Conservation (phyloP, 768 basidiomycete genomes). For the Trametopsis cervina region DNA sequence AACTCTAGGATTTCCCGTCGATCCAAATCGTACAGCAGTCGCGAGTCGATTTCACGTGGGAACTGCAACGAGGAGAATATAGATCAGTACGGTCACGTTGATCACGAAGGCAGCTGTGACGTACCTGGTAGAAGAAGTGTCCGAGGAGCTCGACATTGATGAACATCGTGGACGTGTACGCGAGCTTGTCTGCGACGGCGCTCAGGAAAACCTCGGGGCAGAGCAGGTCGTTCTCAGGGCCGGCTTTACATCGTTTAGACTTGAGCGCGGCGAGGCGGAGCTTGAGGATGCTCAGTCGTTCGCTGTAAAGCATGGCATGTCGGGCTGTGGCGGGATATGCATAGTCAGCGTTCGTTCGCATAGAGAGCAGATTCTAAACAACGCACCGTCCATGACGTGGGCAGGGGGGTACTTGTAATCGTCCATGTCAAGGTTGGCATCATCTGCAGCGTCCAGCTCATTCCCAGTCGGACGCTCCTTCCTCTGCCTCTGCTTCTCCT, state of each 20-base stretch:
- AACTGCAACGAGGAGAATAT: slow-evolving; percentile 57
- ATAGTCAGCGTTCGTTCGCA: neutral
- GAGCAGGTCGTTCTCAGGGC: slow-evolving; percentile 82
- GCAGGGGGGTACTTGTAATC: slow-evolving; percentile 89
- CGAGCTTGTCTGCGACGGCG: slow-evolving; percentile 94
- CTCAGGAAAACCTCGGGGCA: slow-evolving; percentile 97
- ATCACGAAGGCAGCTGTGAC: slow-evolving; percentile 15
- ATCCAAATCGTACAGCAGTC: slow-evolving; percentile 89
- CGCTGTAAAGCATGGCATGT: slow-evolving; percentile 83
- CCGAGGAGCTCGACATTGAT: slow-evolving; percentile 98
- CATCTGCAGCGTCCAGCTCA: slow-evolving; percentile 27
- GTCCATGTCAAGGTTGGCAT: slow-evolving; percentile 63
- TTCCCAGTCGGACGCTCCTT: slow-evolving; percentile 43
- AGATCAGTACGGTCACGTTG: neutral
- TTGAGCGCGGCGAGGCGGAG: slow-evolving; percentile 81
- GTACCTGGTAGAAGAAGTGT: slow-evolving; percentile 96
- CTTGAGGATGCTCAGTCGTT: slow-evolving; percentile 77
- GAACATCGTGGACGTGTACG: slow-evolving; percentile 94
- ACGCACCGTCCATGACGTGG: slow-evolving; percentile 85
- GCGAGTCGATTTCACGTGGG: slow-evolving; percentile 94
- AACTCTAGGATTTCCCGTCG: slow-evolving; percentile 85
- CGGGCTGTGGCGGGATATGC: slow-evolving; percentile 57
- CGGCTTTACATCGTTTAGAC: slow-evolving; percentile 81
- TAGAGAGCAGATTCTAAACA: neutral
- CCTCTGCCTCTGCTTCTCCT: slow-evolving; percentile 67